Evolutionary conservation across 73 alveolate species (phyloP), one percentile per base, ranked within the genome.

Genomic region (Effrenium voratum): DNA sequence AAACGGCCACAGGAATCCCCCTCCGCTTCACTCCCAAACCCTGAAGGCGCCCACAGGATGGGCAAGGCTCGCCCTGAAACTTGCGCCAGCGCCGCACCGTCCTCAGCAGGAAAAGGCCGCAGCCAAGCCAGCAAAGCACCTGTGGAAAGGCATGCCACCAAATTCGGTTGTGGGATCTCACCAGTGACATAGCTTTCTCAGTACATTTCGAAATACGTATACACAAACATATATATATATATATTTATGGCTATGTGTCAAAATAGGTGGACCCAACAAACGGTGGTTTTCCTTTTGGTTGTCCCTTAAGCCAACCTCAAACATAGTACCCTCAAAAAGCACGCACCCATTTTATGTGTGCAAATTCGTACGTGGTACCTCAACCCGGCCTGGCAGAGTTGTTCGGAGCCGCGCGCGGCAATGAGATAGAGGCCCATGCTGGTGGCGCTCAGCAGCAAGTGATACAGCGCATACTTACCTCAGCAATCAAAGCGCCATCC

Each of bases 121-220:
- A 90, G 41, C 76, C 88, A 26, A 90, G 45, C 97, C 97, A 90
- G 97, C 97, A 90, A 22, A 90, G 88, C 87, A 90, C 97, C 97
- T 90, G 24, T 19, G 26, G 28, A 44, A 26, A 19, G 41, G 52
- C 36, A 26, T 55, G 22, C 36, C 49, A 40, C n/a, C 36, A n/a
- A 19, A 36, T 6, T 45, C 44, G 47, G n/a, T 52, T n/a, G 36
- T 5, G 34, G 26, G 3, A 0, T 32, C 47, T 22, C 87, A 75
- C 45, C 38, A 34, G 16, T 3, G 2, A 34, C 81, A 34, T 4
- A 2, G 46, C 47, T 26, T 6, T 3, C 13, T 70, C 15, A 70
- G 2, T 3, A n/a, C 24, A 6, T 19, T 19, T 70, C n/a, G 46
- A n/a, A 72, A 5, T 10, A 38, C 40, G 1, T 38, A 13, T 0